phyloP scores from a whole-genome alignment of 345 rosid species.

The Eucalyptus lansdowneana region DNA sequence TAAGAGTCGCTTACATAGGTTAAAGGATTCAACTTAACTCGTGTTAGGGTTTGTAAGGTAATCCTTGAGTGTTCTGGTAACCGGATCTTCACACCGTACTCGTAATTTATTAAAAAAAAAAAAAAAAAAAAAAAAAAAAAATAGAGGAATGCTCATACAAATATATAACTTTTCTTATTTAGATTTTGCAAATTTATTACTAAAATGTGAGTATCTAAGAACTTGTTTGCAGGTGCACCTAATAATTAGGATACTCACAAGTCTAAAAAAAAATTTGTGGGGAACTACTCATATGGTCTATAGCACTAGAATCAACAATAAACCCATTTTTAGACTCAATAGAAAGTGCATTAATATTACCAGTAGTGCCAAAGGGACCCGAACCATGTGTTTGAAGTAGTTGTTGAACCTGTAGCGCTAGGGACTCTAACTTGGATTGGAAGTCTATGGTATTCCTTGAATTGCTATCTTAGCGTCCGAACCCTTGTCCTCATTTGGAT shows the following conservation, averaged over 20 bases:
- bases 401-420: too few species aligned
- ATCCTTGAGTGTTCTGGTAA: neutral
- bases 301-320: too few species aligned
- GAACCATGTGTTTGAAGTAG: too few species aligned
- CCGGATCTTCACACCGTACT: neutral
- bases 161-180: neutral
- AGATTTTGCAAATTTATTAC: neutral
- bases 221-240: neutral
- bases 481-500: too few species aligned
- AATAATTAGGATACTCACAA: neutral
- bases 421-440: too few species aligned
- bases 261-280: neutral
- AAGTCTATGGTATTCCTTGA: too few species aligned
- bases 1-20: neutral
- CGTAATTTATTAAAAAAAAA: neutral
- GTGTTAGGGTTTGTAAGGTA: neutral
- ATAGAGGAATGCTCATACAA: neutral
- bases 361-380: too few species aligned
- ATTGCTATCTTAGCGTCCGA: too few species aligned
- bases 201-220: neutral
- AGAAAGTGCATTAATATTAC: too few species aligned
- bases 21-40: neutral
- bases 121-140: too few species aligned
- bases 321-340: too few species aligned
- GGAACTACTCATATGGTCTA: too few species aligned